Evolutionary conservation across 495 filamentous ascomycete species (phyloP).

Genomic region (Chaetomidium leptoderma): DNA sequence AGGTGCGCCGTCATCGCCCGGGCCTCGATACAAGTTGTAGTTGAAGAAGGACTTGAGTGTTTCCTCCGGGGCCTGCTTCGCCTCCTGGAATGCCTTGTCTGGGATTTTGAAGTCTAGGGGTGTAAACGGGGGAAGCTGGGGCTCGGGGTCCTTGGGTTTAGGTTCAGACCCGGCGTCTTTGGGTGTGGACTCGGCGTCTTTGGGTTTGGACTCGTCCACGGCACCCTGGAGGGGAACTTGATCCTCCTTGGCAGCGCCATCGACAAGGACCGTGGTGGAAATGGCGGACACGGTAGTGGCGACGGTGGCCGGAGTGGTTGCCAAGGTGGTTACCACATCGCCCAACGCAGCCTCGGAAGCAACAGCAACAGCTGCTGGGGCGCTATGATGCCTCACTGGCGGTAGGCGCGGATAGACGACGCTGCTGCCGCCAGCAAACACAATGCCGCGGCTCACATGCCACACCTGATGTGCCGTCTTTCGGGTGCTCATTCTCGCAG

Average conservation of each 20-base stretch:
- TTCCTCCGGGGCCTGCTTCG: constrained; percentile 38
- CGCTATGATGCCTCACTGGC: constrained; percentile 7
- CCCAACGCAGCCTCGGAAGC: neutral
- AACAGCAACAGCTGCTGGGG: neutral
- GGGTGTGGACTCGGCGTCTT: too few species aligned
- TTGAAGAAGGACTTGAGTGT: constrained; percentile 59
- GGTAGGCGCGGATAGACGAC: constrained; percentile 24
- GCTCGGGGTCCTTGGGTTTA: too few species aligned
- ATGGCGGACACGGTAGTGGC: neutral
- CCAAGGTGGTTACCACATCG: neutral
- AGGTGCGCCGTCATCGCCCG: constrained; percentile 30
- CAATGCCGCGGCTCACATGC: constrained; percentile 40
- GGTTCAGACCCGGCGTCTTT: too few species aligned
- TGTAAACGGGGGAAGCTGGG: constrained; percentile 35
- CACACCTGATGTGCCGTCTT: constrained; percentile 33
- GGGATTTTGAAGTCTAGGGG: constrained; percentile 44
- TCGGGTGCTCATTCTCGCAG: constrained; percentile 25
- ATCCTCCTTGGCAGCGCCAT: neutral
- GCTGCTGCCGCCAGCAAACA: constrained; percentile 27
- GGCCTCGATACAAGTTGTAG: constrained; percentile 57
- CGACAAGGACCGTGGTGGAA: neutral
- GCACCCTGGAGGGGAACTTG: neutral
- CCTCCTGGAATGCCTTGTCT: constrained; percentile 41
- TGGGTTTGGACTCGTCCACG: constrained; percentile 3
- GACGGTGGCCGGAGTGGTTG: neutral